These are phyloP conservation scores for Nadsonia starkeyi-henricii DNA, from an alignment of 1,139 yeast genomes.

Conservation along the genomic window DNA sequence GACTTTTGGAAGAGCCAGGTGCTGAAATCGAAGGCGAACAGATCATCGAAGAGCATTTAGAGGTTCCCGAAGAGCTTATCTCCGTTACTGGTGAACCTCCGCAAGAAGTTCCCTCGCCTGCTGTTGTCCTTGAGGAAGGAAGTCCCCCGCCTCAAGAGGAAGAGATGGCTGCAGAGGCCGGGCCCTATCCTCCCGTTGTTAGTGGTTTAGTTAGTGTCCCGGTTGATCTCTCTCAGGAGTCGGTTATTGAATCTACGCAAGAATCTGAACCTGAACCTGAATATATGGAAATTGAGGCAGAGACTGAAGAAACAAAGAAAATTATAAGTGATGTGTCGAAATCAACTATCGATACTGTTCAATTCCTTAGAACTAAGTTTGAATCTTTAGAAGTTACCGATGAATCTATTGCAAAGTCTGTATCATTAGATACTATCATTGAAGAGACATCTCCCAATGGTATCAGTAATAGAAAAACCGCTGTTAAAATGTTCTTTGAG, in stretches of 20 bases:
- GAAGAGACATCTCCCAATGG: background rate
- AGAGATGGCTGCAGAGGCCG: too few species aligned
- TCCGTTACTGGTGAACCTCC: constrained; percentile 3
- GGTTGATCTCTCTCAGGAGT: too few species aligned
- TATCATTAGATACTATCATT: background rate
- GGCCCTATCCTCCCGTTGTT: background rate
- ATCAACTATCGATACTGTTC: constrained; percentile 45
- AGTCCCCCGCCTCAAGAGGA: background rate
- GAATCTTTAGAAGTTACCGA: background rate
- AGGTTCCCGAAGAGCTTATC: constrained; percentile 4
- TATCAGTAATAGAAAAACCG: constrained; percentile 31
- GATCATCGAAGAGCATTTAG: constrained; percentile 4
- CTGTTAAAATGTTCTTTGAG: constrained; percentile 70
- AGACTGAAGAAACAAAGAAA: background rate
- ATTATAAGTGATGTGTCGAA: constrained; percentile 23
- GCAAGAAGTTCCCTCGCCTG: constrained; percentile 2
- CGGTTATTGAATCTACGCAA: background rate
- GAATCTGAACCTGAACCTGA: constrained; percentile 42
- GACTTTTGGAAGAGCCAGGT: constrained; percentile 3
- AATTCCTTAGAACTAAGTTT: constrained; percentile 22
- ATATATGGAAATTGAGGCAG: constrained; percentile 35
- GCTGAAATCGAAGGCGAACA: constrained; percentile 2
- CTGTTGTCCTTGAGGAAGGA: background rate
- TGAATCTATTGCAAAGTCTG: background rate
- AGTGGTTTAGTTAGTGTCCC: background rate